Evolutionary conservation across 345 rosid genomes (phyloP), one percentile per base, ranked within the genome.

Genomic region (Acer campestre): DNA sequence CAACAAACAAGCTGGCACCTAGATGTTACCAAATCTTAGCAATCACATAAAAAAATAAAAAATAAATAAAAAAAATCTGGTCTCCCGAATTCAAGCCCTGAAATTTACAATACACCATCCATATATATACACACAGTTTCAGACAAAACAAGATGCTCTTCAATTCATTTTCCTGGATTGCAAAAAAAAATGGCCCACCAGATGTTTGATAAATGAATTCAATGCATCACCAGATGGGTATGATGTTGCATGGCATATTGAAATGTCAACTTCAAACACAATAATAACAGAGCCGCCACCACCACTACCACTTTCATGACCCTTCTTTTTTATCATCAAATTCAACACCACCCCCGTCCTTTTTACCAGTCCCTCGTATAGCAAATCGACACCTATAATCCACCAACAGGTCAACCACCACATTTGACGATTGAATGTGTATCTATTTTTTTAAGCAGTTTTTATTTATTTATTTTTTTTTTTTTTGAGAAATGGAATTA

Each of bases 261-360:
- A 63, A 46, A 67, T 38, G 77, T 81, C 82, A 75, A 58, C 68
- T 55, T 75, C 81, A 55, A 6, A 40, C 25, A 48, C 27, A 25
- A 31, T 40, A 27, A 62, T 9, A 59, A n/a, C 17, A 20, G 61
- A 44, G 67, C 76, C 77, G 67, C 76, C 77, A 65, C 75, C 81
- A 61, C 74, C 81, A 61, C 74, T 74, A 59, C 75, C 80, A 66
- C 22, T 23, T 75, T 61, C 62, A 58, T 44, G 66, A 66, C 78
- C 11, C 14, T 56, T 68, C 8, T 63, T 68, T 42, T 68, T 42
- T 55, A 72, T 4, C 55, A 58, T 18, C 44, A 51, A 71, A 64
- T 48, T 46, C 82, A 68, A 67, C 73, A 27, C 6, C 6, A 38
- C 29, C 22, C 13, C 46, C 48, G 20, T 70, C 63, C 63, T 67